These are phyloP conservation scores for Cryphonectria japonica DNA, from an alignment of 2,329 filamentous ascomycete species.

Conservation along the genomic window DNA sequence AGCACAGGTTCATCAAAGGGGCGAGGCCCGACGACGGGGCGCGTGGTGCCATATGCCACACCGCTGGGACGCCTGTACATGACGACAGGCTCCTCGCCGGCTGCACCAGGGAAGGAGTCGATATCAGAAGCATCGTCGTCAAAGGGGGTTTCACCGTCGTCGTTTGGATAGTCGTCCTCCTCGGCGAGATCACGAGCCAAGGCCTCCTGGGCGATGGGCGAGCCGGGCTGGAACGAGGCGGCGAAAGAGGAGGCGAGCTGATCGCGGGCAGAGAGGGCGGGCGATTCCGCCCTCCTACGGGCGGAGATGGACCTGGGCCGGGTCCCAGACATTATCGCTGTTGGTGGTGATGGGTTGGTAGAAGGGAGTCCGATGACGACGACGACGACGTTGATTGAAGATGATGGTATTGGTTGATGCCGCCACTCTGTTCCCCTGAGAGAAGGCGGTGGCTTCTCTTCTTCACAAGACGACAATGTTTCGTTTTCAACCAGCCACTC, in stretches of 20 bases:
- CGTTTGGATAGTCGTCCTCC: slow-evolving; percentile 52
- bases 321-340: slow-evolving; percentile 1
- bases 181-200: slow-evolving; percentile 70
- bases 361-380: neutral
- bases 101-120: slow-evolving; percentile 45
- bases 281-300: neutral
- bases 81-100: slow-evolving; percentile 32
- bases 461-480: neutral
- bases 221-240: slow-evolving; percentile 60
- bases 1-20: slow-evolving; percentile 50
- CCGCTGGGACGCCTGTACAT: slow-evolving; percentile 78
- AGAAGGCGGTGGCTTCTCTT: neutral
- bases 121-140: slow-evolving; percentile 39
- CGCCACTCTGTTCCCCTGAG: neutral
- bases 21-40: slow-evolving; percentile 69
- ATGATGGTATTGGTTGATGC: neutral
- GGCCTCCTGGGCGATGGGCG: slow-evolving; percentile 68
- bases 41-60: slow-evolving; percentile 71
- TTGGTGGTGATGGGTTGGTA: neutral
- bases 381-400: neutral
- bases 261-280: slow-evolving; percentile 24
- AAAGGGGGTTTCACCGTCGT: slow-evolving; percentile 31
- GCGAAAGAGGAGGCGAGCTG: slow-evolving; percentile 40
- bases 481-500: neutral
- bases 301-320: slow-evolving; percentile 12